Evolutionary conservation across 2,329 filamentous ascomycete species (phyloP), one percentile per base, ranked within the genome.

Genomic region (Neopestalotiopsis sp.): DNA sequence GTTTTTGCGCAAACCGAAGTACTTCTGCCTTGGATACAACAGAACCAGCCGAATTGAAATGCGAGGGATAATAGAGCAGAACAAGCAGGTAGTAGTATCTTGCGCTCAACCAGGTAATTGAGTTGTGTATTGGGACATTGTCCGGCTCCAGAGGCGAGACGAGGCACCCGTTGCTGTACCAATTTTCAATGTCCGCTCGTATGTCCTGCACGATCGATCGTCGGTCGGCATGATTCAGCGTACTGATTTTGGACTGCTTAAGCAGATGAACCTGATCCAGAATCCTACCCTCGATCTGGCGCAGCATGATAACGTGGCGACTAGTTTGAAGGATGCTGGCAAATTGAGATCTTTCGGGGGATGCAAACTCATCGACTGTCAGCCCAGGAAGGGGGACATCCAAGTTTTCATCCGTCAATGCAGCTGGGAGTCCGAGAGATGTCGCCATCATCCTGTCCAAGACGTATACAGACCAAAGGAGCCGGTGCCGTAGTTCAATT

Each of bases 401-500:
- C 38, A 78, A 76, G 56, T 80, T 79, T 17, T 81, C 79, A 69
- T 84, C 81, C 1, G 74, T 77, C 9, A 85, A 75, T 1, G 81
- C 79, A 2, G 78, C 77, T 0, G 82, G 80, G 10, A 84, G 72
- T 2, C 83, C 83, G 4, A 80, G 76, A 0, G 81, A 83, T 1
- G 79, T 75, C 14, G 81, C 78, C 72, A 83, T 81, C 82, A 85
- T 84, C 20, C 83, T 78, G 68, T 84, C 83, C 1, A 84, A 73
- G 1, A 83, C 81, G 69, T 80, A 84, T 6, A 84, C 81, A 57
- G 82, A 84, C 83, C 83, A 85, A 68, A 79, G 82, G 0, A 85
- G 74, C 1, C 83, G 80, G 62, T 81, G 81, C 1, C 79, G 78
- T 28, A 79, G 70, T 68, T 80, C 78, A 57, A 74, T 68, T 17